Evolutionary conservation across 1,284 basidiomycete species (phyloP).

Genomic region (Pseudozyma hubeiensis): DNA sequence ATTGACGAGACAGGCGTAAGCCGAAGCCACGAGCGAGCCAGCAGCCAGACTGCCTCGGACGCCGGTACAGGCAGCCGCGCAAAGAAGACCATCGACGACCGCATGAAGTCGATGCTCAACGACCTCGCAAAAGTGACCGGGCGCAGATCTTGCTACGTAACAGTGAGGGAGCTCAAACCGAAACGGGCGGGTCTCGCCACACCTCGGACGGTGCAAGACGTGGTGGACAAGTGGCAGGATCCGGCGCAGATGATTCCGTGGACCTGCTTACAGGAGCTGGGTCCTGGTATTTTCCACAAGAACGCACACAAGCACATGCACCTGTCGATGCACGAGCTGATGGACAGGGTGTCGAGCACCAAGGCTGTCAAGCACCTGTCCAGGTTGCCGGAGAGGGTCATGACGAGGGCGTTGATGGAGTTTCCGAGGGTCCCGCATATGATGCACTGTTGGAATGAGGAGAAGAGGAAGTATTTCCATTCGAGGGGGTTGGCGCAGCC

Average conservation of each 20-base stretch:
- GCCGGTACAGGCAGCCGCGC: not conserved
- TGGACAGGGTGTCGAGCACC: conserved; percentile 24
- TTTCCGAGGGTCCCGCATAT: conserved; percentile 43
- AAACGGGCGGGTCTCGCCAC: conserved; percentile 8
- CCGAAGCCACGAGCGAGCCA: conserved; percentile 1
- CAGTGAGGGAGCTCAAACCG: conserved; percentile 29
- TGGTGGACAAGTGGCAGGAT: conserved; percentile 38
- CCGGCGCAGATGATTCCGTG: conserved; percentile 41
- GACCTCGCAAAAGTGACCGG: conserved; percentile 22
- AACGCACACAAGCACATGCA: conserved; percentile 19
- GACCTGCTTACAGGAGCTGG: conserved; percentile 30
- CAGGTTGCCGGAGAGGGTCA: conserved; percentile 22
- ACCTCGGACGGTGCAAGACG: conserved; percentile 15
- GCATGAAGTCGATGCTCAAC: conserved; percentile 30
- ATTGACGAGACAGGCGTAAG: not conserved
- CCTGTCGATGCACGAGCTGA: conserved; percentile 27
- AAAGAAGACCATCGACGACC: conserved; percentile 23
- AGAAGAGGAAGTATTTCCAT: conserved; percentile 29
- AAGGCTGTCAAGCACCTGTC: conserved; percentile 17
- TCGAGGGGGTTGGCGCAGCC: conserved; percentile 19
- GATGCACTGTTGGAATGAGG: conserved; percentile 34
- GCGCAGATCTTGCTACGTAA: conserved; percentile 26
- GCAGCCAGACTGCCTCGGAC: conserved; percentile 19
- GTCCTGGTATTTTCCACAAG: conserved; percentile 27
- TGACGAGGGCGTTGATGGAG: conserved; percentile 40